A percentile compares a stretch with the other conserved stretches of the same genome.
These are phyloP conservation scores for Penicillium arizonense DNA, from an alignment of 495 filamentous ascomycete species.

Conservation along the genomic window DNA sequence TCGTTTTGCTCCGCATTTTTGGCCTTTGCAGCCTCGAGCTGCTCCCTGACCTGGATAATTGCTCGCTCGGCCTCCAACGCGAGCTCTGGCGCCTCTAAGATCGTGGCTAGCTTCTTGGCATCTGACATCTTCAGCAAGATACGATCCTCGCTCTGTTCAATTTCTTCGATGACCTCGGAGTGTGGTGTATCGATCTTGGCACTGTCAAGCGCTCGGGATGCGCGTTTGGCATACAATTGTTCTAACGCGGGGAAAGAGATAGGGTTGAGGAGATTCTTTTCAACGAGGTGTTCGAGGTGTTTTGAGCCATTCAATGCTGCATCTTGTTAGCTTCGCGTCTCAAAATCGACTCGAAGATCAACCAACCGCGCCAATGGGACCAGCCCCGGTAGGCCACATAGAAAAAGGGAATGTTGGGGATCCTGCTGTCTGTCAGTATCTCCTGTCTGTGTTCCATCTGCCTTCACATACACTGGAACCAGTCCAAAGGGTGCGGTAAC, in stretches of 20 bases:
- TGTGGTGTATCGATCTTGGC: constrained; percentile 21
- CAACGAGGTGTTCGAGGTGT: constrained; percentile 77
- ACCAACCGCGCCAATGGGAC: constrained; percentile 65
- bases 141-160: constrained; percentile 51
- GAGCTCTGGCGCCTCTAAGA: constrained; percentile 77
- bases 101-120: constrained; percentile 62
- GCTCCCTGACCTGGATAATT: constrained; percentile 78
- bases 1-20: constrained; percentile 26
- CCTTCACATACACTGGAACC: constrained; percentile 71
- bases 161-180: constrained; percentile 38
- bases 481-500: constrained; percentile 78
- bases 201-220: constrained; percentile 24
- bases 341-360: not conserved
- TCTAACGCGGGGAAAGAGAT: constrained; percentile 66
- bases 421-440: constrained; percentile 42
- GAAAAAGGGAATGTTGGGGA: constrained; percentile 98
- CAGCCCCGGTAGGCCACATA: constrained; percentile 82
- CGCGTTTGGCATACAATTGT: constrained; percentile 61
- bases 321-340: constrained; percentile 7
- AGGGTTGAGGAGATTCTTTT: constrained; percentile 63
- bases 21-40: constrained; percentile 49
- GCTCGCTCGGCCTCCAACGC: constrained; percentile 87
- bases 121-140: constrained; percentile 57
- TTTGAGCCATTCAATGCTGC: constrained; percentile 76
- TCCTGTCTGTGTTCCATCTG: not conserved